Conservation (phyloP, 2,329 filamentous ascomycete genomes). For the Xylaria multiplex region DNA sequence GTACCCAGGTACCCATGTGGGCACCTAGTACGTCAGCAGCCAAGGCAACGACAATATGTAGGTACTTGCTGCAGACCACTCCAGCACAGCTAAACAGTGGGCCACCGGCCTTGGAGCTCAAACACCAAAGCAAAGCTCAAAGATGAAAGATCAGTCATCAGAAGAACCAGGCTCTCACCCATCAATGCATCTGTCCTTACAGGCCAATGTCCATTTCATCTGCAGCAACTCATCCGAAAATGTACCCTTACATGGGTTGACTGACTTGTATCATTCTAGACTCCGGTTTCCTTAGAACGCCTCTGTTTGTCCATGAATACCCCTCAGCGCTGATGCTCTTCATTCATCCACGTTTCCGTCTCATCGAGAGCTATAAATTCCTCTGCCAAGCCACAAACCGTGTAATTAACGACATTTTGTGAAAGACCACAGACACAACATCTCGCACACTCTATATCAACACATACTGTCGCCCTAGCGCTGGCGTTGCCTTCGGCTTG, state of each 20-base stretch:
- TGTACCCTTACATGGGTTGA: background rate
- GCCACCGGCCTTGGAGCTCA: background rate
- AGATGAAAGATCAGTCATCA: constrained; percentile 16
- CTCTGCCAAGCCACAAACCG: constrained; percentile 4
- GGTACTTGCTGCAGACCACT: background rate
- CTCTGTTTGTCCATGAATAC: constrained; percentile 23
- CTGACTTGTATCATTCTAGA: background rate
- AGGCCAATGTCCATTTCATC: background rate
- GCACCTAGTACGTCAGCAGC: constrained; percentile 24
- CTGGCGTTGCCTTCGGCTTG: background rate
- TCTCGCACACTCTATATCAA: background rate
- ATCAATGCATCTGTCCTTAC: constrained; percentile 11
- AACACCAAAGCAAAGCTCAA: background rate
- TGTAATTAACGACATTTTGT: background rate
- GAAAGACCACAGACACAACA: background rate
- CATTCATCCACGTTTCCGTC: constrained; percentile 1
- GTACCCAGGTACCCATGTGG: too few relatives aligned
- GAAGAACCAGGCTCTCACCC: constrained; percentile 15
- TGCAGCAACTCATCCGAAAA: constrained; percentile 4
- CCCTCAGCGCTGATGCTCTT: constrained; percentile 5
- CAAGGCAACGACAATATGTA: constrained; percentile 5
- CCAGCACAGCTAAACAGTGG: constrained; percentile 6
- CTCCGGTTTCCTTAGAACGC: constrained; percentile 4
- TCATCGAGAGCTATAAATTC: background rate
- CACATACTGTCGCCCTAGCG: background rate